Evolutionary conservation across 192 early-diverging fungal species (phyloP).

Genomic region (Backusella parvicylindrica): DNA sequence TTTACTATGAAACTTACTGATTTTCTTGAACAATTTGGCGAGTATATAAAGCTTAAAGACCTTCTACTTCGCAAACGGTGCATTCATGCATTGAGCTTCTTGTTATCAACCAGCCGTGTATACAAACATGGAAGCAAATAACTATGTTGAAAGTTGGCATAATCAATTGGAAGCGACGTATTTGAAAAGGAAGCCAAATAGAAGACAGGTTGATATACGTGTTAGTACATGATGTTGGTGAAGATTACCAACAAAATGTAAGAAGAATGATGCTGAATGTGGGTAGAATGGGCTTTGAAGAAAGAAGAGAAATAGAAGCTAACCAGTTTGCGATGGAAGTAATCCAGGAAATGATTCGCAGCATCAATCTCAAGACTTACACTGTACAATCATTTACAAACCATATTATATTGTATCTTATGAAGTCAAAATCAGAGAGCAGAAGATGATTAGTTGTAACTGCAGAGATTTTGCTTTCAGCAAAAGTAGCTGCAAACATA

Average conservation of each 20-base stretch:
- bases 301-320: too few relatives aligned
- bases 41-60: neutral
- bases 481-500: neutral
- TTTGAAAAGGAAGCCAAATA: slow-evolving; percentile 2
- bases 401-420: too few relatives aligned
- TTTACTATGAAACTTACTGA: neutral
- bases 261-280: too few relatives aligned
- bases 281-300: too few relatives aligned
- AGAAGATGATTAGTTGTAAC: neutral
- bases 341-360: neutral
- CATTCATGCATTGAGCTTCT: neutral
- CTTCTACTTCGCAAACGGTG: neutral
- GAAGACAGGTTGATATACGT: too few relatives aligned
- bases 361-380: neutral
- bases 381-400: neutral
- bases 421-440: neutral
- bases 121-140: neutral
- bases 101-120: neutral
- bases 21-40: neutral
- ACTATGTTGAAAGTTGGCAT: too few relatives aligned
- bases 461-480: neutral
- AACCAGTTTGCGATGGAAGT: too few relatives aligned
- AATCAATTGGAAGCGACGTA: neutral
- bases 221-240: too few relatives aligned
- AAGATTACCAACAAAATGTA: too few relatives aligned